These are phyloP conservation scores for Colletotrichum cereale DNA, from an alignment of 2,329 filamentous ascomycete species.

Conservation along the genomic window DNA sequence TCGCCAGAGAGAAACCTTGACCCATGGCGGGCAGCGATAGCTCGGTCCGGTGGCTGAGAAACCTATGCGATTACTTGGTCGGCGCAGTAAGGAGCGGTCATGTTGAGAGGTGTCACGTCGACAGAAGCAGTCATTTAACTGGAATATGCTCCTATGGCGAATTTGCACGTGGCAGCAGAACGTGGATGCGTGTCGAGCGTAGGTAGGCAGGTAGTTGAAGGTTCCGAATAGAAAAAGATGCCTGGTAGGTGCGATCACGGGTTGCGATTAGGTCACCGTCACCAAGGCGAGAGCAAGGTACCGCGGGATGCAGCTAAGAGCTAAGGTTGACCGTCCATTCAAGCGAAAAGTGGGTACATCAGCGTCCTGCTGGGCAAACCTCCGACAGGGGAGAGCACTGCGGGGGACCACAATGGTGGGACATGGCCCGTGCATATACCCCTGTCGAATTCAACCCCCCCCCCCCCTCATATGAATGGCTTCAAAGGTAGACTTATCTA, in stretches of 20 bases:
- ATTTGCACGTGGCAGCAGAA: not conserved
- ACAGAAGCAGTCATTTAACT: constrained; percentile 13
- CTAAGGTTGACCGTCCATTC: constrained; percentile 15
- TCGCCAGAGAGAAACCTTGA: constrained; percentile 94
- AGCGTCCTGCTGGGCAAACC: constrained; percentile 26
- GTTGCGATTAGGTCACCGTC: constrained; percentile 37
- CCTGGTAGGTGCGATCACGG: constrained; percentile 25
- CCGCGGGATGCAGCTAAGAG: constrained; percentile 11
- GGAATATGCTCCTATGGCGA: not conserved
- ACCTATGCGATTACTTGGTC: constrained; percentile 36
- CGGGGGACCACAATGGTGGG: not conserved
- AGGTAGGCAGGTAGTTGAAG: not conserved
- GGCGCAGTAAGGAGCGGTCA: constrained; percentile 21
- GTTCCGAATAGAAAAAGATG: not conserved
- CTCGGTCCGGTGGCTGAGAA: constrained; percentile 10
- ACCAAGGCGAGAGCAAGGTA: constrained; percentile 11
- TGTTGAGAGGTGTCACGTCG: constrained; percentile 19
- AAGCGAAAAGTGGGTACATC: constrained; percentile 30
- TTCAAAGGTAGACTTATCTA: not conserved
- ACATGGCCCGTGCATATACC: constrained; percentile 16
- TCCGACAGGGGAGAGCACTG: constrained; percentile 24
- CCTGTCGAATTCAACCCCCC: constrained; percentile 1
- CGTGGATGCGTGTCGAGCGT: not conserved
- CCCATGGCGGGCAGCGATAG: constrained; percentile 73
- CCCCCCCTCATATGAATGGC: not conserved